Evolutionary conservation across 1,284 basidiomycete species (phyloP).

Genomic region (Trametes pubescens): DNA sequence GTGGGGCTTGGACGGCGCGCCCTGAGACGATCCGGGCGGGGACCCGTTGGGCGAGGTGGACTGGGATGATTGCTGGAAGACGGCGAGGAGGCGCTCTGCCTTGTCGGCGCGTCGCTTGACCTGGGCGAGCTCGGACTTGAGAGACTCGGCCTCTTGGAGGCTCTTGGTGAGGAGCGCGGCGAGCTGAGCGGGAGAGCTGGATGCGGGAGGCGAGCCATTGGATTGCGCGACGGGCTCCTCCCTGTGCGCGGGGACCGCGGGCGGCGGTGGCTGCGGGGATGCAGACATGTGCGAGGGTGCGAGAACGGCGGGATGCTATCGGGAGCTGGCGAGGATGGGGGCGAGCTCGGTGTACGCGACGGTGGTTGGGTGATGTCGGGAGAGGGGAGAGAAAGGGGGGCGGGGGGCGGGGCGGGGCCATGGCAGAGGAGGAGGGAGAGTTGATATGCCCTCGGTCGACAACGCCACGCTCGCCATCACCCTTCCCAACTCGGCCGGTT

Average conservation of each 20-base stretch:
- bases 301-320: slow-evolving; percentile 29
- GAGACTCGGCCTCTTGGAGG: slow-evolving; percentile 58
- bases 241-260: slow-evolving; percentile 26
- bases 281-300: slow-evolving; percentile 31
- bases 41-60: slow-evolving; percentile 32
- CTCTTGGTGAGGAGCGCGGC: slow-evolving; percentile 61
- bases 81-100: slow-evolving; percentile 57
- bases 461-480: slow-evolving; percentile 33
- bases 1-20: slow-evolving; percentile 27
- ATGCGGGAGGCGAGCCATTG: slow-evolving; percentile 26
- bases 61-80: slow-evolving; percentile 25
- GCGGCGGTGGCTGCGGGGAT: slow-evolving; percentile 38
- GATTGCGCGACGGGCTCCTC: slow-evolving; percentile 24
- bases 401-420: slow-evolving; percentile 33
- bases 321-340: slow-evolving; percentile 29
- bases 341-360: slow-evolving; percentile 15
- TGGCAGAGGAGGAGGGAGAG: slow-evolving; percentile 34
- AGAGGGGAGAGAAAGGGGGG: slow-evolving; percentile 29
- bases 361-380: slow-evolving; percentile 24
- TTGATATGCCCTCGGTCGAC: slow-evolving; percentile 30
- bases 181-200: slow-evolving; percentile 55
- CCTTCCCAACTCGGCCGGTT: slow-evolving; percentile 31
- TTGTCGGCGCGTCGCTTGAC: slow-evolving; percentile 57
- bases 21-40: slow-evolving; percentile 33
- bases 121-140: slow-evolving; percentile 56